These are phyloP conservation scores for Suaeda aralocaspica DNA, from an alignment of 148 eudicot species.

Conservation along the genomic window DNA sequence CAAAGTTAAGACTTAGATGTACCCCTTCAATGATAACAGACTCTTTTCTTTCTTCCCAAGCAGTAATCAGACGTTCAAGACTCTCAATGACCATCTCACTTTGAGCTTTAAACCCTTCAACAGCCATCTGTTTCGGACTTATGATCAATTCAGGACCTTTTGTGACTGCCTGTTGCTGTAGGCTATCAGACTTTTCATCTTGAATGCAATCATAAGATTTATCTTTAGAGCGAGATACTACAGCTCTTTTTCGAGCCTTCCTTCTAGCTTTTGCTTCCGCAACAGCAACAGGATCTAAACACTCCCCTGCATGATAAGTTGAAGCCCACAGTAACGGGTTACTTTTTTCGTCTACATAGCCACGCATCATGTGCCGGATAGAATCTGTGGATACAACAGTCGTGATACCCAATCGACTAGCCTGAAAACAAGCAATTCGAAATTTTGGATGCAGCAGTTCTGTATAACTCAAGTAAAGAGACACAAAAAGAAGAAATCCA, in stretches of 20 bases:
- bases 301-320: constrained; percentile 95
- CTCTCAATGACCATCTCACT: constrained; percentile 99
- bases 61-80: constrained; percentile 84
- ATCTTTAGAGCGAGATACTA: constrained; percentile 37
- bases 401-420: constrained; percentile 87
- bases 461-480: background rate
- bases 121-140: constrained; percentile 80
- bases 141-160: constrained; percentile 36
- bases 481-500: background rate
- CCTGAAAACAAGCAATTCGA: constrained; percentile 37
- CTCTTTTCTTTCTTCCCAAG: constrained; percentile 95
- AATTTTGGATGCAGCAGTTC: background rate
- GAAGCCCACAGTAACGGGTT: constrained; percentile 95
- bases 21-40: constrained; percentile 97
- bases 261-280: constrained; percentile 84
- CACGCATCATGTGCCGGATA: constrained; percentile 97
- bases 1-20: constrained; percentile 95
- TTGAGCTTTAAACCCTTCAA: constrained; percentile 96
- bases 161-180: constrained; percentile 33
- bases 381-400: constrained; percentile 96
- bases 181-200: constrained; percentile 35
- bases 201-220: constrained; percentile 27
- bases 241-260: constrained; percentile 63
- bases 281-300: constrained; percentile 84
- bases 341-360: constrained; percentile 87